Conservation (phyloP, 1,284 basidiomycete species). For the Cutaneotrichosporon daszewskae region DNA sequence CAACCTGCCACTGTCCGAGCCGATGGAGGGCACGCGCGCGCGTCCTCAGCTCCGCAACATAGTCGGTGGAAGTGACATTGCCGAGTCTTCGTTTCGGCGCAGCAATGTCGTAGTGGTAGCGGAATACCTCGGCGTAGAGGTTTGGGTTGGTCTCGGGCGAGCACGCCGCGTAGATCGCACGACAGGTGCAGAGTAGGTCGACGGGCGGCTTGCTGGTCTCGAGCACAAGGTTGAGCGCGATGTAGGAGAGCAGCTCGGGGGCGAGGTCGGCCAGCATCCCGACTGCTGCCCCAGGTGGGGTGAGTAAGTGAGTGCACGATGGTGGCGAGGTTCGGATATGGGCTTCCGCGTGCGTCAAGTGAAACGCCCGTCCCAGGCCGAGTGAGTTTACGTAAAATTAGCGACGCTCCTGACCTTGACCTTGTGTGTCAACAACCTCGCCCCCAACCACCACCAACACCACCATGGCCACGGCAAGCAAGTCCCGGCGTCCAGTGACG, state of each 20-base stretch:
- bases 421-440: too few relatives aligned
- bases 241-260: constrained; percentile 57
- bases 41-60: constrained; percentile 34
- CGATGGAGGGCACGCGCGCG: constrained; percentile 30
- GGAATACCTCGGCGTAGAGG: constrained; percentile 60
- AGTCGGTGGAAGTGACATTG: background rate
- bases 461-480: constrained; percentile 13
- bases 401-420: too few relatives aligned
- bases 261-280: constrained; percentile 54
- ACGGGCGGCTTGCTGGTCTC: constrained; percentile 26
- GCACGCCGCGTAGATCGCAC: constrained; percentile 50
- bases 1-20: background rate
- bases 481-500: constrained; percentile 16
- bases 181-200: constrained; percentile 55
- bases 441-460: too few relatives aligned
- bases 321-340: too few relatives aligned
- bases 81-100: constrained; percentile 56
- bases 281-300: too few relatives aligned
- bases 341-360: too few relatives aligned
- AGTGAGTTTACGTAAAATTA: too few relatives aligned
- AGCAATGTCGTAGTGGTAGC: constrained; percentile 57
- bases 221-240: constrained; percentile 53
- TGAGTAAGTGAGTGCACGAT: too few relatives aligned
- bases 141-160: constrained; percentile 50
- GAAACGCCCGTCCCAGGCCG: too few relatives aligned